phyloP scores from a whole-genome alignment of 2,329 filamentous ascomycete genomes.

The Monosporascus ibericus region DNA sequence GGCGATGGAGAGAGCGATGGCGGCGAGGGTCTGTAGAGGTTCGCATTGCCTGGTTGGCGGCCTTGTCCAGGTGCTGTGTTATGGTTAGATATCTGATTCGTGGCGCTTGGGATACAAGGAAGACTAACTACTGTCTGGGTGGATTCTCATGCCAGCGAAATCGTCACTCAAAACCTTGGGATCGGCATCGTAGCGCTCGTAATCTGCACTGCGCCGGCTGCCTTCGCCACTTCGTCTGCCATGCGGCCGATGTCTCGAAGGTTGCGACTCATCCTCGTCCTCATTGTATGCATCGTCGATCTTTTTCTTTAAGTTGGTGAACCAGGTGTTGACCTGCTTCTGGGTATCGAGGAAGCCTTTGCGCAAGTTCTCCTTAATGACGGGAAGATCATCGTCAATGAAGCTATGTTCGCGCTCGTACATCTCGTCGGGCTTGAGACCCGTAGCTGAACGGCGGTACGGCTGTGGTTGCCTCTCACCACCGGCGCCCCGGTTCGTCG shows the following conservation, averaged over 20 bases:
- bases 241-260: slow-evolving; percentile 23
- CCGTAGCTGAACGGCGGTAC: slow-evolving; percentile 32
- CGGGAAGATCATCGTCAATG: slow-evolving; percentile 89
- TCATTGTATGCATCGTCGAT: slow-evolving; percentile 84
- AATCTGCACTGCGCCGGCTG: slow-evolving; percentile 73
- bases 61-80: slow-evolving; percentile 26
- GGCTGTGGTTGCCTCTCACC: slow-evolving; percentile 29
- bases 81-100: slow-evolving; percentile 40
- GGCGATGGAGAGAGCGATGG: slow-evolving; percentile 44
- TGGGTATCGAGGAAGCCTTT: slow-evolving; percentile 96
- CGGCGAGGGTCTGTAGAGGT: slow-evolving; percentile 63
- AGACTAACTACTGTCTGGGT: slow-evolving; percentile 55
- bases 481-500: slow-evolving; percentile 36
- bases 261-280: slow-evolving; percentile 48
- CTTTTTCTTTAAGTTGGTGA: slow-evolving; percentile 85
- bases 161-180: slow-evolving; percentile 86
- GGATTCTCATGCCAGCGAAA: slow-evolving; percentile 66
- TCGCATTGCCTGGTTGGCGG: slow-evolving; percentile 60
- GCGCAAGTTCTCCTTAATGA: slow-evolving; percentile 86
- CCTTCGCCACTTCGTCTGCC: slow-evolving; percentile 52
- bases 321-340: slow-evolving; percentile 87
- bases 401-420: slow-evolving; percentile 79
- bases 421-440: slow-evolving; percentile 48
- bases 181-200: slow-evolving; percentile 90
- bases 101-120: not conserved